These are phyloP conservation scores for Mangifera indica DNA, from an alignment of 345 rosid species.

Conservation along the genomic window DNA sequence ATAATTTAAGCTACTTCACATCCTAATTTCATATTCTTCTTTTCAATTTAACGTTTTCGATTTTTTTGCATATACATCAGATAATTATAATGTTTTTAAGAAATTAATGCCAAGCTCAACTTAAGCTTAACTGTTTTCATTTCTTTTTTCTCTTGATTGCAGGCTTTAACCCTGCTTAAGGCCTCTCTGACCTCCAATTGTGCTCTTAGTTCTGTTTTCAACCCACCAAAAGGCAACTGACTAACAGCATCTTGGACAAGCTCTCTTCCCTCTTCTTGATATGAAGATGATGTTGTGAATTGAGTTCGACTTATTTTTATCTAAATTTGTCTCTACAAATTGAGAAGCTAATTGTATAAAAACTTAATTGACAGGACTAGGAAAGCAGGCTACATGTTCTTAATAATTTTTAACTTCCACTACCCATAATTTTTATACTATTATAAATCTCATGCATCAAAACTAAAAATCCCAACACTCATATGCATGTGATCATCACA, in stretches of 20 bases:
- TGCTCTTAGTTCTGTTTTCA: not conserved
- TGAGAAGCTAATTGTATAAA: too few relatives aligned
- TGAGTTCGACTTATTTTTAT: too few relatives aligned
- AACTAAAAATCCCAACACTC: not conserved
- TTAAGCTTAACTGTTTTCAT: not conserved
- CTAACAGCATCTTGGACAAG: not conserved
- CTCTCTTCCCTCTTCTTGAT: not conserved
- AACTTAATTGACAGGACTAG: too few relatives aligned
- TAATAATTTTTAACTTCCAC: too few relatives aligned
- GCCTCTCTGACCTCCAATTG: not conserved
- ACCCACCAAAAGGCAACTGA: not conserved
- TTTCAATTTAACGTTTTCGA: too few relatives aligned
- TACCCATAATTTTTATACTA: too few relatives aligned
- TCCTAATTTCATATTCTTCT: too few relatives aligned
- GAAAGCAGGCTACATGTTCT: too few relatives aligned
- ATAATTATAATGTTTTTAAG: not conserved
- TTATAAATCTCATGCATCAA: not conserved
- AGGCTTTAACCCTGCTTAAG: not conserved
- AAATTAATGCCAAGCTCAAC: not conserved
- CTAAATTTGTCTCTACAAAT: too few relatives aligned
- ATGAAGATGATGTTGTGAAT: too few relatives aligned
- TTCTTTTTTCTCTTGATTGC: not conserved
- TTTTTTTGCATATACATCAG: not conserved
- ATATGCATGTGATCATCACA: not conserved
- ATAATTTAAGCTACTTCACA: too few relatives aligned